phyloP scores from a whole-genome alignment of 2,329 filamentous ascomycete genomes.

The Alternaria gansuensis region DNA sequence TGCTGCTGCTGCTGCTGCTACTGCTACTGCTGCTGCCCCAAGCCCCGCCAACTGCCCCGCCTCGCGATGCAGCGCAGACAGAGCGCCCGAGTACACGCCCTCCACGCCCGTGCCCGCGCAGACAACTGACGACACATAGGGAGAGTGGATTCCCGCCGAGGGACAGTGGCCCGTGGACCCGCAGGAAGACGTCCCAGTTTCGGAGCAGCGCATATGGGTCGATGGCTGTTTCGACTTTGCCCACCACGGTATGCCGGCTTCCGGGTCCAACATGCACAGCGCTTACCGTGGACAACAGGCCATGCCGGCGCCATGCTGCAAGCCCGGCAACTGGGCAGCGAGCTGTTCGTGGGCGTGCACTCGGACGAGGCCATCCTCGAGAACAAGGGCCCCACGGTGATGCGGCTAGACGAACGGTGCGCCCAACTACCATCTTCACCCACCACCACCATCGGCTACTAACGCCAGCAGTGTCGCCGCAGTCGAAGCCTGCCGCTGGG shows the following conservation, averaged over 20 bases:
- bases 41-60: slow-evolving; percentile 18
- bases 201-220: slow-evolving; percentile 87
- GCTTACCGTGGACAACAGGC: slow-evolving; percentile 61
- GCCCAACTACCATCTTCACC: slow-evolving; percentile 29
- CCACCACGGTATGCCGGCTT: slow-evolving; percentile 75
- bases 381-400: slow-evolving; percentile 98
- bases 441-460: not conserved
- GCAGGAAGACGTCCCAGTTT: slow-evolving; percentile 66
- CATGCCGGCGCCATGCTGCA: slow-evolving; percentile 98
- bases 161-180: slow-evolving; percentile 72
- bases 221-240: slow-evolving; percentile 99
- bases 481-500: slow-evolving; percentile 95
- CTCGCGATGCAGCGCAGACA: slow-evolving; percentile 47
- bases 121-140: slow-evolving; percentile 29
- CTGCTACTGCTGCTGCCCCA: not conserved
- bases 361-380: slow-evolving; percentile 94
- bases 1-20: too few species aligned
- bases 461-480: slow-evolving; percentile 72
- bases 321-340: slow-evolving; percentile 86
- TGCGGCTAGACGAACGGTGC: slow-evolving; percentile 87
- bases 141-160: slow-evolving; percentile 58
- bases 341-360: slow-evolving; percentile 92
- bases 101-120: not conserved
- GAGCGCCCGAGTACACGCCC: slow-evolving; percentile 46
- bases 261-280: not conserved